phyloP scores from a whole-genome alignment of 108 stramenopile species.

The Fragilaria radians region DNA sequence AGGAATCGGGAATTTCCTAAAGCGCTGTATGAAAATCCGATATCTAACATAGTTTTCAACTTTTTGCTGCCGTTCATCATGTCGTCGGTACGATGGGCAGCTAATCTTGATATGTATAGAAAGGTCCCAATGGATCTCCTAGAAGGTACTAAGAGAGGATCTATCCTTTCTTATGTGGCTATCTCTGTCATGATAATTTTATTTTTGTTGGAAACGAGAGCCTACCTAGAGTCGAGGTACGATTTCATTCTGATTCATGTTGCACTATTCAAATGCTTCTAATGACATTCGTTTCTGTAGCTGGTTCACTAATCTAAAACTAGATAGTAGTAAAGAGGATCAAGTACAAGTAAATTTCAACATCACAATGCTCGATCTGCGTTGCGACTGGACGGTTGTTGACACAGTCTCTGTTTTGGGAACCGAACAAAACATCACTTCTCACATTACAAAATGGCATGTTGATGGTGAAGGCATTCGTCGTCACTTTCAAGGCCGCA shows the following conservation, averaged over 20 bases:
- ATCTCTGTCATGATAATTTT: conserved; percentile 50
- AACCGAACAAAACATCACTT: conserved; percentile 92
- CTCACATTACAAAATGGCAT: conserved; percentile 90
- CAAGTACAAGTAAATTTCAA: conserved; percentile 79
- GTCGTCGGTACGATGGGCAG: conserved; percentile 8
- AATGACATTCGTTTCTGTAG: not conserved
- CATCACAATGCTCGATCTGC: conserved; percentile 87
- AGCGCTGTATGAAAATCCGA: too few species aligned
- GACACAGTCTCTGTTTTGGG: conserved; percentile 77
- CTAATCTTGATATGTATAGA: conserved; percentile 78
- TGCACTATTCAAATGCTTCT: conserved; percentile 14
- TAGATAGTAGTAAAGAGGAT: conserved; percentile 52
- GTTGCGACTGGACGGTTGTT: conserved; percentile 77
- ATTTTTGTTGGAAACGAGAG: conserved; percentile 80
- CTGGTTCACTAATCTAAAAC: conserved; percentile 34
- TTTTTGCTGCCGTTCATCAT: not conserved
- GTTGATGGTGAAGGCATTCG: conserved; percentile 84
- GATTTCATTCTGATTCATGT: conserved; percentile 13
- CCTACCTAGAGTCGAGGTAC: conserved; percentile 55
- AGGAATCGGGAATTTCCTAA: too few species aligned
- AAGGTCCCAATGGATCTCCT: conserved; percentile 75
- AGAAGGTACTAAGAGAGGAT: conserved; percentile 68
- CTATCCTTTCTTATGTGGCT: conserved; percentile 59
- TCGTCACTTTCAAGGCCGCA: conserved; percentile 76
- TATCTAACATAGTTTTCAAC: too few species aligned